Conservation (phyloP, 345 rosid species). For the Populus davidiana region DNA sequence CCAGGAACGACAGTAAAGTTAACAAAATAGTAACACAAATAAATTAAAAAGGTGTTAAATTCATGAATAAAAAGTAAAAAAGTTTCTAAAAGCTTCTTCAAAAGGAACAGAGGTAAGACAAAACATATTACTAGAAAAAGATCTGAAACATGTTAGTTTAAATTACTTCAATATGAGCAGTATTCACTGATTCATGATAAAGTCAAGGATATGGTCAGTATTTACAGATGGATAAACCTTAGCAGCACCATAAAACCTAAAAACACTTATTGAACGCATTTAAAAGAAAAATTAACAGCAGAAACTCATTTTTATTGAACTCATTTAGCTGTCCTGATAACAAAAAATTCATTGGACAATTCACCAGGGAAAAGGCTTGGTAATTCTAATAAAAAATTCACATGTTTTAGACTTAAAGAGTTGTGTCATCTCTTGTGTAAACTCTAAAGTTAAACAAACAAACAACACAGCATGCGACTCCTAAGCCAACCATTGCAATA, state of each 20-base stretch:
- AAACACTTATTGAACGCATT: background rate
- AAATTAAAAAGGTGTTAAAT: background rate
- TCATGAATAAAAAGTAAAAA: too few relatives aligned
- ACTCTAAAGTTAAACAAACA: too few relatives aligned
- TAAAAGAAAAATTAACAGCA: too few relatives aligned
- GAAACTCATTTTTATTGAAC: too few relatives aligned
- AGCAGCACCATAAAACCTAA: background rate
- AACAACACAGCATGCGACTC: too few relatives aligned
- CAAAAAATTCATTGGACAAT: too few relatives aligned
- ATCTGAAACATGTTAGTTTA: background rate
- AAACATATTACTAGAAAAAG: background rate
- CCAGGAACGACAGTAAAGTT: background rate
- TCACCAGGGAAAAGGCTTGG: too few relatives aligned
- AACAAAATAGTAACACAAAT: background rate
- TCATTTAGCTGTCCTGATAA: too few relatives aligned
- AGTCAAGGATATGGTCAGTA: background rate
- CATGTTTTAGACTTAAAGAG: too few relatives aligned
- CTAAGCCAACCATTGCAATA: too few relatives aligned
- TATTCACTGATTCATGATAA: background rate
- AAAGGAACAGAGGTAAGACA: background rate
- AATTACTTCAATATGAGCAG: background rate
- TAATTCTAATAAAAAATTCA: too few relatives aligned
- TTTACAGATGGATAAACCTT: background rate
- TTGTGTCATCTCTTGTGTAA: too few relatives aligned
- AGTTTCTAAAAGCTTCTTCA: background rate